phyloP scores from a whole-genome alignment of 345 rosid species.

The Xanthoceras sorbifolium region DNA sequence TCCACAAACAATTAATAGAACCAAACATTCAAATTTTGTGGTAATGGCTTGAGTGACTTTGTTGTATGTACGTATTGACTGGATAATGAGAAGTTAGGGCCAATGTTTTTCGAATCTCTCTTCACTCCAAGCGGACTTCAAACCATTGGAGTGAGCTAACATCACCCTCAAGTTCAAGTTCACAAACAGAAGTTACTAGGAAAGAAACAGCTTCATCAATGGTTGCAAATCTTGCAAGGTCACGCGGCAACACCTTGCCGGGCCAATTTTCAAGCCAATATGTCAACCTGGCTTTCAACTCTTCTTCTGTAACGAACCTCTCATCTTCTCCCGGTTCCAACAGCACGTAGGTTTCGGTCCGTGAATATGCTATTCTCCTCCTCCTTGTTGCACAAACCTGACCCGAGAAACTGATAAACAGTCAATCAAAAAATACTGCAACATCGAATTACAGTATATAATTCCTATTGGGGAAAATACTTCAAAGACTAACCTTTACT shows the following conservation, averaged over 20 bases:
- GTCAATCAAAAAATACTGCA: not conserved
- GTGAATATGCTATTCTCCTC: conserved; percentile 54
- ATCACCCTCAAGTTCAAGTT: conserved; percentile 77
- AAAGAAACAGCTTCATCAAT: conserved; percentile 72
- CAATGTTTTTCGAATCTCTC: not conserved
- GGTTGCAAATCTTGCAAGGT: conserved; percentile 66
- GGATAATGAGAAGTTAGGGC: not conserved
- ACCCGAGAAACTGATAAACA: not conserved
- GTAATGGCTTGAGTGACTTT: too few species aligned
- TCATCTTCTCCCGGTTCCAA: conserved; percentile 84
- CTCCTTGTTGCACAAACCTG: conserved; percentile 57
- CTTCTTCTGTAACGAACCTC: conserved; percentile 77
- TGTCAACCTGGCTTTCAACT: conserved; percentile 59
- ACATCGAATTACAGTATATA: not conserved
- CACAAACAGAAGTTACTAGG: conserved; percentile 71
- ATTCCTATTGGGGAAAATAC: too few species aligned
- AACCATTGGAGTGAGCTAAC: conserved; percentile 87
- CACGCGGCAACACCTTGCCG: conserved; percentile 57
- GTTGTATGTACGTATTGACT: too few species aligned
- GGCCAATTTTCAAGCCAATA: conserved; percentile 83
- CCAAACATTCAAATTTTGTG: too few species aligned
- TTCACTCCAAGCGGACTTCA: conserved; percentile 72
- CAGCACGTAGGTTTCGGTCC: conserved; percentile 70
- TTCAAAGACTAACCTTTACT: conserved; percentile 36
- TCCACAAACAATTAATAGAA: too few species aligned